phyloP scores from a whole-genome alignment of 2,329 filamentous ascomycete species.

The Calonectria naviculata region DNA sequence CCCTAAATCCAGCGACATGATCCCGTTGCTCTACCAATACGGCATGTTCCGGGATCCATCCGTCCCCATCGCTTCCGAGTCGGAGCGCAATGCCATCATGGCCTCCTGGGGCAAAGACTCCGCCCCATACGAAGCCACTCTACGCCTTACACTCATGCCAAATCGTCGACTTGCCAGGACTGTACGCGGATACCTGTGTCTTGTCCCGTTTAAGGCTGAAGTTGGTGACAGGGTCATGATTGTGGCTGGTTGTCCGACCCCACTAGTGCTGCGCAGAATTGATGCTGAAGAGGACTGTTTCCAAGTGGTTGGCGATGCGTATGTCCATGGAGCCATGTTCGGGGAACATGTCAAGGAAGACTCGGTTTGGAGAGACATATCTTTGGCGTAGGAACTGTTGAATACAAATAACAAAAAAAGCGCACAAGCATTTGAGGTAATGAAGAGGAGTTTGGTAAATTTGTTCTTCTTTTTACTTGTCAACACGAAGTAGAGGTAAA shows the following conservation, averaged over 20 bases:
- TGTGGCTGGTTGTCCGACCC: constrained; percentile 29
- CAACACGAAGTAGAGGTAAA: constrained; percentile 23
- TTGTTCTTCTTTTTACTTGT: constrained; percentile 16
- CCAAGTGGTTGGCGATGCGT: constrained; percentile 25
- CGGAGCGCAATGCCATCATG: constrained; percentile 16
- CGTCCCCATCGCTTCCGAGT: constrained; percentile 15
- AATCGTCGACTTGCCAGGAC: constrained; percentile 30
- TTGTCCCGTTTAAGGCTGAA: constrained; percentile 26
- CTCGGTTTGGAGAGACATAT: constrained; percentile 25
- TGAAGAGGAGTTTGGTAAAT: constrained; percentile 1
- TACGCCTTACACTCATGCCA: constrained; percentile 25
- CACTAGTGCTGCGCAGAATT: constrained; percentile 27
- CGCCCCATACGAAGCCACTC: constrained; percentile 28
- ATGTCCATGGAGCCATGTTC: constrained; percentile 33
- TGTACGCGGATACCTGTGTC: constrained; percentile 31
- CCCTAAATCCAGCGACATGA: constrained; percentile 26
- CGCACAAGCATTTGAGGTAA: neutral
- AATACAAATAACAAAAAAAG: neutral
- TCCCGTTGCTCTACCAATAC: constrained; percentile 24
- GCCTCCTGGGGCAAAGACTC: constrained; percentile 21
- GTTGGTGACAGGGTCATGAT: constrained; percentile 32
- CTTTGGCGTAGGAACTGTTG: constrained; percentile 8
- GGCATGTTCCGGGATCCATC: constrained; percentile 22
- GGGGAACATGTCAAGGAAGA: constrained; percentile 25
- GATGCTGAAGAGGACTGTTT: constrained; percentile 22